Conservation (phyloP, 352 stramenopile species). For the Globisporangium camurandrum region DNA sequence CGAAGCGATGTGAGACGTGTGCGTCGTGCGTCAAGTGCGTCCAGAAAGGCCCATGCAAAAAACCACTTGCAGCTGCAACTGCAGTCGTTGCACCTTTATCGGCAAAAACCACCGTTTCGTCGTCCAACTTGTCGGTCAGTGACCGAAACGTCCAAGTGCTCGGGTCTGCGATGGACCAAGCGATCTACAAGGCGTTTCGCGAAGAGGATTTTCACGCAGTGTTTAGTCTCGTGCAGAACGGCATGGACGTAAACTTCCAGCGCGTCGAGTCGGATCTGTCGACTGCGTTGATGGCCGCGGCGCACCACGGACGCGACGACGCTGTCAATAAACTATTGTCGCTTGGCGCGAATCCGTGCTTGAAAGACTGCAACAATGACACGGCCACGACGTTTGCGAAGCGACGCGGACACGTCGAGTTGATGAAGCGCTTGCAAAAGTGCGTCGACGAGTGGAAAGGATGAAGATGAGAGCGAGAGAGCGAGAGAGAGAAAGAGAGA, state of each 20-base stretch:
- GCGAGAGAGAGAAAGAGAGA: background rate
- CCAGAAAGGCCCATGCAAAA: slow-evolving; percentile 57
- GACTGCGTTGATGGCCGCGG: slow-evolving; percentile 68
- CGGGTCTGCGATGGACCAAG: slow-evolving; percentile 76
- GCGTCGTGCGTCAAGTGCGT: slow-evolving; percentile 64
- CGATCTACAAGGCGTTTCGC: slow-evolving; percentile 73
- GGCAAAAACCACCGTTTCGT: background rate
- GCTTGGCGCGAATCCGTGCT: slow-evolving; percentile 54
- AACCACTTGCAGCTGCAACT: slow-evolving; percentile 4
- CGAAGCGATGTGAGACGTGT: slow-evolving; percentile 67
- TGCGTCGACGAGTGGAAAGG: slow-evolving; percentile 47
- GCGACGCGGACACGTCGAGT: slow-evolving; percentile 46
- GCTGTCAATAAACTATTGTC: slow-evolving; percentile 51
- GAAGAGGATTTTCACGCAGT: slow-evolving; percentile 73
- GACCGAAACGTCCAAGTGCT: slow-evolving; percentile 73
- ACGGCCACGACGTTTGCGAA: slow-evolving; percentile 69
- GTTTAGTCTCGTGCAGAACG: slow-evolving; percentile 74
- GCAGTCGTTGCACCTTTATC: background rate
- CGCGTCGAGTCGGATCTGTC: slow-evolving; percentile 69
- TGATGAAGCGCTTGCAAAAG: slow-evolving; percentile 70
- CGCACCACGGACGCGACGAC: slow-evolving; percentile 75
- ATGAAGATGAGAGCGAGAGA: background rate
- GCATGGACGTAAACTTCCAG: slow-evolving; percentile 85
- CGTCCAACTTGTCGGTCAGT: slow-evolving; percentile 47
- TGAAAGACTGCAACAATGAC: slow-evolving; percentile 43